A percentile compares a stretch with the other conserved stretches of the same genome.
phyloP scores from a whole-genome alignment of 2,329 filamentous ascomycete species.

The Talaromyces sp. region DNA sequence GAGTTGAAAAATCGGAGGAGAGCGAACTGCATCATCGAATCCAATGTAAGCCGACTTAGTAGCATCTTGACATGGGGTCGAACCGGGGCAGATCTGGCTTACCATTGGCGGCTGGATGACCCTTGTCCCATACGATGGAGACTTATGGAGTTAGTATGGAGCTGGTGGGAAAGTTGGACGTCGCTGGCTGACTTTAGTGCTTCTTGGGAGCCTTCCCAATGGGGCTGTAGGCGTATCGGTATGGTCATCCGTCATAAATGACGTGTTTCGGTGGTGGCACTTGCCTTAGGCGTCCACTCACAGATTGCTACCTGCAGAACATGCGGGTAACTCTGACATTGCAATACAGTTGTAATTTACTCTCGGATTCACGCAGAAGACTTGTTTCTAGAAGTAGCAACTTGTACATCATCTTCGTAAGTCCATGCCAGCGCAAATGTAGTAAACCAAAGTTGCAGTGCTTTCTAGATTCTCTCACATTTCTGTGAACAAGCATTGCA shows the following conservation, averaged over 20 bases:
- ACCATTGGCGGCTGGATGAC: neutral
- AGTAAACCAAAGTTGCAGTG: neutral
- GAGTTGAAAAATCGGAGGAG: neutral
- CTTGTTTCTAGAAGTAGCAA: neutral
- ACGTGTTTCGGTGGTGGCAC: neutral
- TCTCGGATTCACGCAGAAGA: neutral
- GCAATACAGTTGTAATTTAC: neutral
- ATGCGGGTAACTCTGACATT: neutral
- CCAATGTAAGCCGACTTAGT: neutral
- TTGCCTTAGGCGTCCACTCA: neutral
- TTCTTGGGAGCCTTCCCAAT: neutral
- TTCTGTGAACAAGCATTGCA: neutral
- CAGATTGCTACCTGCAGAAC: neutral
- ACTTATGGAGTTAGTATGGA: neutral
- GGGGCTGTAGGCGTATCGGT: neutral
- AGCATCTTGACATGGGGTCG: neutral
- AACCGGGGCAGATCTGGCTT: neutral
- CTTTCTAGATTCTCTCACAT: neutral
- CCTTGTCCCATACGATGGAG: neutral
- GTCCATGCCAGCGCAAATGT: neutral
- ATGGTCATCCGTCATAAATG: neutral
- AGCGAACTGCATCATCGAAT: neutral
- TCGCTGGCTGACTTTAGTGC: neutral
- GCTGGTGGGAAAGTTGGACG: neutral
- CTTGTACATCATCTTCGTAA: neutral